Evolutionary conservation across 2,329 filamentous ascomycete genomes (phyloP), one percentile per base, ranked within the genome.

Genomic region (Dothideomycetidae sp.): DNA sequence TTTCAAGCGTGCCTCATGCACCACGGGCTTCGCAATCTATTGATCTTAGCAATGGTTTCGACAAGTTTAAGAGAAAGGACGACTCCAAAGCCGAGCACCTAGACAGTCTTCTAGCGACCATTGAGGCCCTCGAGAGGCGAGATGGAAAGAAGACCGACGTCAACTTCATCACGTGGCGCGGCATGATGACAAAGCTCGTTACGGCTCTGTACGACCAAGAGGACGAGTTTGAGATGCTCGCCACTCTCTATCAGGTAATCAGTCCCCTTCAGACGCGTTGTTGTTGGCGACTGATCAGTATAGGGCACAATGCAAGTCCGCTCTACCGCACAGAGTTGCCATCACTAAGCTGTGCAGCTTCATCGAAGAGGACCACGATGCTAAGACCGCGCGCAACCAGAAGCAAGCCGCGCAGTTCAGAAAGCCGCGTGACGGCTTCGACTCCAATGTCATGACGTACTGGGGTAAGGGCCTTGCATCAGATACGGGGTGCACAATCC

Each of bases 141-240:
- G 73, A 69, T 1, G 70, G 72, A 2, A 67, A 72, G 50, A 77
- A 70, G 52, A 75, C 78, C 19, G 76, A 85, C 43, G 78, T 80
- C 2, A 75, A 93, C 49, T 56, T 96, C 31, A 69, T 96, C 36
- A 96, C 88, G 1, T 98, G 88, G 88, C 70, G 90, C 51, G 90
- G 90, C 26, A 94, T 96, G 84, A 86, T 98, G 78, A 96, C 90
- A 44, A 98, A 94, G 83, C 83, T 98, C 46, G 75, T 96, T 76
- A 76, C 78, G 0, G 67, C 79, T 0, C 81, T 84, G 1, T 96
- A 81, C 54, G 84, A 92, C 46, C 71, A 78, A 46, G 72, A 79
- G 54, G 82, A 88, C 53, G 81, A 80, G 75, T 96, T 93, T 51
- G 81, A 92, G 56, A 93, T 98, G 85, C 93, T 94, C 55, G 88